Evolutionary conservation across 768 basidiomycete genomes (phyloP), one percentile per base, ranked within the genome.

Genomic region (Boletus huronensis): DNA sequence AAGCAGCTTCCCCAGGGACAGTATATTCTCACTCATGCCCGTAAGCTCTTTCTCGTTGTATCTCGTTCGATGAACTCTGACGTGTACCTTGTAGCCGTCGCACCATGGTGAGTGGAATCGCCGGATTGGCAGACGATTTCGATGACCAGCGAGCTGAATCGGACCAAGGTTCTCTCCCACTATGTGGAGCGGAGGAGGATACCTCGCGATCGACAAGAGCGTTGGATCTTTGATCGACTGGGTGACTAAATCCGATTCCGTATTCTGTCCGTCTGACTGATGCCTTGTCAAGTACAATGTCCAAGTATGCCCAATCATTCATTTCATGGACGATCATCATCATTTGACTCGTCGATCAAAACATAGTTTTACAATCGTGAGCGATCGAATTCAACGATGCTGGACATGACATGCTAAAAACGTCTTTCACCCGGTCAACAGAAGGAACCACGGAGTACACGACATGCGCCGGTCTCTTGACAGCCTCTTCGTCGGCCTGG

Each of bases 391-490:
- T 21, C 3, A 6, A 19, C 0, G 11, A 40, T 34, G 14, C 6
- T 1, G 8, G 29, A 42, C 0, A 6, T 29, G 38, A 36, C 17
- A 16, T 41, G 1, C 38, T 59, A 19, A 55, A 2, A 16, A n/a
- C 21, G 4, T 29, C 14, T 17, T 5, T 32, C 14, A 16, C 4
- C 25, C 39, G 32, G 14, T 19, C 19, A 13, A 38, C 65, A 86
- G 85, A 87, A 77, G 85, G 84, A 39, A 60, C 72, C 19, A 70
- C 70, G 14, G 86, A 86, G 62, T 88, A 87, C 64, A 83, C 82
- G 6, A 84, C 82, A 28, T 88, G 86, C 64, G 47, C 65, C 21
- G 78, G 76, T 36, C 79, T 92, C 28, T 70, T 90, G 44, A 81
- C 73, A 4, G 66, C 76, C 1, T 88, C 85, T 7, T 83, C 84